Conservation (phyloP, 805 yeast species). For the Candida boleticola region DNA sequence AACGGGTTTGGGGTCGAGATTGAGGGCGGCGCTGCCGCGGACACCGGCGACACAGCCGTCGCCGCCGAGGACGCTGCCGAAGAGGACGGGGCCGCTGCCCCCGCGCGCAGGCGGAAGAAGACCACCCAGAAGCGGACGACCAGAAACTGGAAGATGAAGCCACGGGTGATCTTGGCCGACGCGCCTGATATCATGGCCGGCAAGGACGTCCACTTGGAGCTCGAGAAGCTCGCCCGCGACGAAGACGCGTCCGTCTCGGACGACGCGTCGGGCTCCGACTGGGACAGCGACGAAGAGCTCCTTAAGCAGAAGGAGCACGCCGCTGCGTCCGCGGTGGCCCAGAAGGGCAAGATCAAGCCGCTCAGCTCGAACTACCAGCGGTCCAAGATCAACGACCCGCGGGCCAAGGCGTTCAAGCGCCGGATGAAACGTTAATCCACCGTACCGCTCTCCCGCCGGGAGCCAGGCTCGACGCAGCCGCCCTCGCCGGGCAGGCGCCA, state of each 20-base stretch:
- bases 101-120: slow-evolving; percentile 21
- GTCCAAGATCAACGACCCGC: slow-evolving; percentile 49
- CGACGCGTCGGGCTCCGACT: slow-evolving; percentile 14
- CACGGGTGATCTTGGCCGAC: slow-evolving; percentile 21
- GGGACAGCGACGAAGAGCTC: slow-evolving; percentile 15
- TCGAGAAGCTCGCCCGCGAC: slow-evolving; percentile 25
- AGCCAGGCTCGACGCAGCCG: no score
- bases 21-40: slow-evolving; percentile 11
- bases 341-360: slow-evolving; percentile 20
- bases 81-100: slow-evolving; percentile 8
- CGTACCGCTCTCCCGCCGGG: no score
- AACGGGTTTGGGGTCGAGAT: slow-evolving; percentile 15
- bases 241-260: slow-evolving; percentile 15
- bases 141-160: slow-evolving; percentile 48
- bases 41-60: slow-evolving; percentile 4
- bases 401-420: slow-evolving; percentile 40
- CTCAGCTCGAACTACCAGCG: slow-evolving; percentile 51
- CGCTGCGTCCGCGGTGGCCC: neutral
- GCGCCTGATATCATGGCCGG: slow-evolving; percentile 29
- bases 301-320: slow-evolving; percentile 19
- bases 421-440: slow-evolving; percentile 32
- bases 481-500: no score
- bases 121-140: slow-evolving; percentile 54
- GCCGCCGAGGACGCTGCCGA: slow-evolving; percentile 12
- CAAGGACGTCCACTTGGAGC: slow-evolving; percentile 42